Evolutionary conservation across 495 filamentous ascomycete species (phyloP).

Genomic region (Aspergillus steynii): DNA sequence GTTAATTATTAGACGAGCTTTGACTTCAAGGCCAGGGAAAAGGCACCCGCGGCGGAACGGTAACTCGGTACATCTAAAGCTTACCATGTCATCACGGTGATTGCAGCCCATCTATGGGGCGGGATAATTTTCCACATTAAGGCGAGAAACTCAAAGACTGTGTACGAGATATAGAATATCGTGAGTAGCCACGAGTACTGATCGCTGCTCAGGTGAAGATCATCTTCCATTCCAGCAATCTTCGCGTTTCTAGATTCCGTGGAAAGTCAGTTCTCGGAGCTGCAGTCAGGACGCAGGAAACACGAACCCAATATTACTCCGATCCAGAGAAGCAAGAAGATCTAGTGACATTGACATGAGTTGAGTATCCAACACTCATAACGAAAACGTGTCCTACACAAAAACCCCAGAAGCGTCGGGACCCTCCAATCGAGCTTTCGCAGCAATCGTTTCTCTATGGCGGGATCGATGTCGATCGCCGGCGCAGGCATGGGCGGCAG

Average conservation of each 20-base stretch:
- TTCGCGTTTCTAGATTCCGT: constrained; percentile 58
- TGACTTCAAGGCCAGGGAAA: not conserved
- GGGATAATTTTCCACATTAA: constrained; percentile 73
- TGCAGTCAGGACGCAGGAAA: not conserved
- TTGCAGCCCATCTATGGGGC: constrained; percentile 53
- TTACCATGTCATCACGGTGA: constrained; percentile 50
- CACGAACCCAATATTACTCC: constrained; percentile 63
- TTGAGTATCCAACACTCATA: constrained; percentile 5
- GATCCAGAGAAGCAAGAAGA: constrained; percentile 65
- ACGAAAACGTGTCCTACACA: constrained; percentile 39
- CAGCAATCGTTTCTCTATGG: constrained; percentile 55
- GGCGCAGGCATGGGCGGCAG: constrained; percentile 21
- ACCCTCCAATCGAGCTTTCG: constrained; percentile 59
- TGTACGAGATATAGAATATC: constrained; percentile 69
- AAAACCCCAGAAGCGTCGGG: constrained; percentile 50
- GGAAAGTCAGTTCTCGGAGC: constrained; percentile 9
- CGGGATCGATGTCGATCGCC: constrained; percentile 44
- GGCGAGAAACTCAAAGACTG: constrained; percentile 67
- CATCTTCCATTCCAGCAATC: constrained; percentile 58
- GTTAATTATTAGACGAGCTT: not conserved
- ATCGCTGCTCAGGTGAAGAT: constrained; percentile 50
- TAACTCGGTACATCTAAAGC: not conserved
- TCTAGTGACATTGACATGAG: constrained; percentile 40
- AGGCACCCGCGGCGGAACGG: not conserved
- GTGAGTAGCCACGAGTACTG: constrained; percentile 73